Evolutionary conservation across 2,329 filamentous ascomycete genomes (phyloP).

Genomic region (Exophiala alcalophila): DNA sequence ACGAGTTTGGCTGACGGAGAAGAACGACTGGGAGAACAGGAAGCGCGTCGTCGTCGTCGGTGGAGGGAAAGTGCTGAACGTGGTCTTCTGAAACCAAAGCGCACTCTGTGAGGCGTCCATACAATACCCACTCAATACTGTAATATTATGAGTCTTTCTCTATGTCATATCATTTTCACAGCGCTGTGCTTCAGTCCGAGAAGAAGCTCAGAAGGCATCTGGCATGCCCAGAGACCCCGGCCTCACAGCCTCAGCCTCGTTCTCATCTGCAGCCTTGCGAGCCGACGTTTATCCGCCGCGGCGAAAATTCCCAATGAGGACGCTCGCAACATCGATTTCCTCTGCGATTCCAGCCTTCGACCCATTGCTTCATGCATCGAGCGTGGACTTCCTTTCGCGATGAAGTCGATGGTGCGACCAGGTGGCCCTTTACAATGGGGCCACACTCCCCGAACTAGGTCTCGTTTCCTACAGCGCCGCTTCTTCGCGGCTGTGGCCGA

Average conservation of each 20-base stretch:
- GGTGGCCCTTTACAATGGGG: constrained; percentile 27
- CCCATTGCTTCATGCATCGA: no score
- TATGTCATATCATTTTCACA: not conserved
- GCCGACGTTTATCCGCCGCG: constrained; percentile 13
- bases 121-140: constrained; percentile 1
- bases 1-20: constrained; percentile 53
- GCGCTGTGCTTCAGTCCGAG: no score
- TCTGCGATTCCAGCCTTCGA: no score
- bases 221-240: no score
- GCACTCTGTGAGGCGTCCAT: not conserved
- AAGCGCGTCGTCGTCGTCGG: constrained; percentile 65
- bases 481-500: constrained; percentile 29
- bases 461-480: constrained; percentile 19
- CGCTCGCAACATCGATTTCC: no score
- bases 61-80: constrained; percentile 69
- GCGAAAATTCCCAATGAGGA: constrained; percentile 2
- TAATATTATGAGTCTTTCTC: not conserved
- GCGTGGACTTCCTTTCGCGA: constrained; percentile 5
- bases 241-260: no score
- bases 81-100: constrained; percentile 53
- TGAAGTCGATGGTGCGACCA: constrained; percentile 15
- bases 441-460: constrained; percentile 29
- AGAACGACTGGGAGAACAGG: constrained; percentile 51
- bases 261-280: no score
- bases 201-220: no score